These are phyloP conservation scores for Malassezia cuniculi DNA, from an alignment of 1,284 basidiomycete species.

Conservation along the genomic window DNA sequence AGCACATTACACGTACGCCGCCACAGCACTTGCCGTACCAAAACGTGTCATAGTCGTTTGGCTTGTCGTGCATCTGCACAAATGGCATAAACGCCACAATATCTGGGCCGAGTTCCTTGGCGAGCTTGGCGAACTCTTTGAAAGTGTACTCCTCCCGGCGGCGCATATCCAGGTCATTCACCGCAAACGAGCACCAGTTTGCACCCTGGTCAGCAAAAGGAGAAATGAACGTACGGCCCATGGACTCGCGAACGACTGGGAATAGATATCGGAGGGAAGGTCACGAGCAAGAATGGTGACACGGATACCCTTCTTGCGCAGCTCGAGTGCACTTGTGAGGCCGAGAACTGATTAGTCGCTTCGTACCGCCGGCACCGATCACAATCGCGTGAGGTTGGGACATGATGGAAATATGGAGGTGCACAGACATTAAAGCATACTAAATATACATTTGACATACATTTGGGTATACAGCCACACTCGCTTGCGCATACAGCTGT, in stretches of 20 bases:
- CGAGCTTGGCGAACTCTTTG: constrained; percentile 18
- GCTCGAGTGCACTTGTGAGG: constrained; percentile 47
- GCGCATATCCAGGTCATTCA: constrained; percentile 34
- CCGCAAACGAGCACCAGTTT: constrained; percentile 55
- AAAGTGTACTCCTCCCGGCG: constrained; percentile 23
- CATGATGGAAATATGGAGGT: too few species aligned
- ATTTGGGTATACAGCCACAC: too few species aligned
- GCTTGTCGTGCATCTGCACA: constrained; percentile 15
- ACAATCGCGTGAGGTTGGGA: constrained; percentile 16
- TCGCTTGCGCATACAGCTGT: too few species aligned
- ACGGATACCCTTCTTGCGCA: constrained; percentile 48
- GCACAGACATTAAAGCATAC: too few species aligned
- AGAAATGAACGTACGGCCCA: constrained; percentile 53
- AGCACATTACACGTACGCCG: constrained; percentile 2
- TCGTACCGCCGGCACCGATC: constrained; percentile 28
- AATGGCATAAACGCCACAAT: constrained; percentile 24
- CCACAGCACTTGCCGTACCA: constrained; percentile 24
- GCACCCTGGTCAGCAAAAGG: constrained; percentile 49
- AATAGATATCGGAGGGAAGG: constrained; percentile 54
- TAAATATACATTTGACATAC: too few species aligned
- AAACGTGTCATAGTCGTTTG: constrained; percentile 14
- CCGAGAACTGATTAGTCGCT: constrained; percentile 46
- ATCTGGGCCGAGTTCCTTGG: constrained; percentile 17
- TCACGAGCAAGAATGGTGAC: constrained; percentile 58
- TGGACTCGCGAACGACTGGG: constrained; percentile 56